Percentiles rank a stretch among this genome's conserved stretches.
phyloP scores from a whole-genome alignment of 305 asterid species.

The Plantago lanceolata region DNA sequence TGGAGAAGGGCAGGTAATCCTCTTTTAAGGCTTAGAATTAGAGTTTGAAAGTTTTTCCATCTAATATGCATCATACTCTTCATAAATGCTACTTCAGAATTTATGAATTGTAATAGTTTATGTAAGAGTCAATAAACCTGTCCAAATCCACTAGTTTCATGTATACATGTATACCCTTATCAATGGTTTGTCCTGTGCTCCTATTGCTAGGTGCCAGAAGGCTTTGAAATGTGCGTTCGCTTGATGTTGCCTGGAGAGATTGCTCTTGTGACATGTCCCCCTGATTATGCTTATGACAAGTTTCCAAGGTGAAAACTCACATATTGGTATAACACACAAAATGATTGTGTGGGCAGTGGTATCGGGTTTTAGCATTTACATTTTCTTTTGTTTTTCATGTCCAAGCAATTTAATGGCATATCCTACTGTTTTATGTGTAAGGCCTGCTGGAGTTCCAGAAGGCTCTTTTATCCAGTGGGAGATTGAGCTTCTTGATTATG shows the following conservation, averaged over 20 bases:
- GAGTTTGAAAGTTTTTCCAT: constrained; percentile 6
- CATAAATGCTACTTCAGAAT: constrained; percentile 8
- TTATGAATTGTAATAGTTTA: constrained; percentile 3
- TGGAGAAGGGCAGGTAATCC: constrained; percentile 97
- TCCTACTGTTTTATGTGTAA: constrained; percentile 26
- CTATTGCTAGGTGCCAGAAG: constrained; percentile 77
- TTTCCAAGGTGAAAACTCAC: constrained; percentile 55
- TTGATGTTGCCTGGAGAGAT: constrained; percentile 95
- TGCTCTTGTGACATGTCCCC: constrained; percentile 85
- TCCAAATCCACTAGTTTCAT: constrained; percentile 8
- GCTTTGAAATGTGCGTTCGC: constrained; percentile 95
- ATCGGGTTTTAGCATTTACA: neutral
- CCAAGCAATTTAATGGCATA: constrained; percentile 14
- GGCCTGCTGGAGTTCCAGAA: constrained; percentile 79
- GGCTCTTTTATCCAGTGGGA: constrained; percentile 89
- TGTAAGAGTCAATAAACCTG: constrained; percentile 1
- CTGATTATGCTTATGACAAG: constrained; percentile 97
- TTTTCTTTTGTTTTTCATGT: constrained; percentile 16
- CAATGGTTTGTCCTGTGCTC: constrained; percentile 20
- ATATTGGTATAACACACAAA: constrained; percentile 11
- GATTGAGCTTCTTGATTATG: constrained; percentile 94
- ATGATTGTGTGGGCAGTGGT: constrained; percentile 2
- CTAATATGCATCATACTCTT: neutral
- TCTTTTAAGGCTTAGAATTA: constrained; percentile 23
- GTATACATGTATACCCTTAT: constrained; percentile 13